Evolutionary conservation across 768 basidiomycete species (phyloP), one percentile per base, ranked within the genome.

Genomic region (Tulasnella sp.): DNA sequence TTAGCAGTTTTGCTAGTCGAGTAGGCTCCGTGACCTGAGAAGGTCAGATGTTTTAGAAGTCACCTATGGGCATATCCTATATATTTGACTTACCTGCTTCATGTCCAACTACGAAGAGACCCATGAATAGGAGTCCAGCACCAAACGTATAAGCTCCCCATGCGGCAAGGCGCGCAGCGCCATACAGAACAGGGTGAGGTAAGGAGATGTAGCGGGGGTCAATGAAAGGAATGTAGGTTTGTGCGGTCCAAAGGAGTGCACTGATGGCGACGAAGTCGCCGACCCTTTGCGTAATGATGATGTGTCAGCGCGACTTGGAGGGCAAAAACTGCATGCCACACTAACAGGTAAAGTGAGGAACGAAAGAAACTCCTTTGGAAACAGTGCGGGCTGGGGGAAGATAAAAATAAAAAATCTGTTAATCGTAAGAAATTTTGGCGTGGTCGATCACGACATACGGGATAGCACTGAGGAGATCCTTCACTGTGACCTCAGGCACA

Each of bases 21-120:
- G 76, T 91, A 99, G 0, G 89, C 87, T 70, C 93, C 92, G 71
- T 99, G 94, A 27, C 94, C 94, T 65, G 90, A 92, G n/a, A n/a
- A n/a, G n/a, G n/a, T n/a, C n/a, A n/a, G n/a, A n/a, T n/a, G n/a
- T n/a, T n/a, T n/a, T n/a, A n/a, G n/a, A n/a, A n/a, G n/a, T n/a
- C n/a, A n/a, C n/a, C n/a, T n/a, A n/a, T n/a, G n/a, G n/a, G n/a
- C n/a, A n/a, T n/a, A n/a, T n/a, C n/a, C n/a, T n/a, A n/a, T n/a
- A n/a, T n/a, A n/a, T n/a, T n/a, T n/a, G n/a, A n/a, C n/a, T n/a
- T n/a, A n/a, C n/a, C n/a, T n/a, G n/a, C n/a, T 72, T 97, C 92
- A 68, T 94, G 92, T 49, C 84, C 92, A 61, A 94, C 75, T 63
- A 92, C 85, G 93, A 93, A 97, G 53, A 97, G 75, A 61, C 94